Base-by-base conservation (phyloP, 768 basidiomycete species). In the Favolaschia claudopus region DNA sequence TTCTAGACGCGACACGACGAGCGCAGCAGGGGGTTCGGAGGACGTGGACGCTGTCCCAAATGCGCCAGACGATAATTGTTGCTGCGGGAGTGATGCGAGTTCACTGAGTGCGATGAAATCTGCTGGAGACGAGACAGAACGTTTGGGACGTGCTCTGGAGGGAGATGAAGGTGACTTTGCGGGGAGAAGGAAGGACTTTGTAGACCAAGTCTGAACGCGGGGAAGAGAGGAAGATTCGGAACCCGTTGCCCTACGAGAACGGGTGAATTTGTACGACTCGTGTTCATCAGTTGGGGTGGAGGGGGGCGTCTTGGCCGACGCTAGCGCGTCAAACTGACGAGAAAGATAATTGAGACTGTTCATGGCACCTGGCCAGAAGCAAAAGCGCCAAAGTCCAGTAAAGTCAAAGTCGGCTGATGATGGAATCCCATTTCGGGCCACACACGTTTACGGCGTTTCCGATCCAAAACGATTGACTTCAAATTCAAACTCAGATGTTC, bases 301-400 rank as follows among this genome's bases (percentile, higher is more conserved):
- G 15, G 88, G 83, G 25, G 85, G 84, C 38, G 86, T 79, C 66
- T 80, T 81, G 45, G 87, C 72, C 8, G 86, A 76, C 57, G 88
- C 87, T 65, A 91, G 77, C 60, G 85, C 86, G 77, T 94, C 91
- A 80, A 92, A 87, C 73, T 92, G 89, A 70, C 89, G 88, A 65
- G 92, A 91, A 60, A 94, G 81, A 76, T 91, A 88, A 17, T 84
- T 81, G 68, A 94, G 85, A 67, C 90, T 90, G 79, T 94, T 93
- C 92, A 94, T 94, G 55, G 28, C 38, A 38, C 38, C 22, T 15
- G 28, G 53, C 24, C 28, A 20, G 37, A 34, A 25, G 55, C 55
- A 46, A 42, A 40, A 25, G 28, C 29, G 57, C n/a, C 24, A 22
- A n/a, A 39, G 19, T 17, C 2, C 6, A 13, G 15, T 19, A n/a